phyloP scores from a whole-genome alignment of 768 basidiomycete species.

The Trametes villosa region DNA sequence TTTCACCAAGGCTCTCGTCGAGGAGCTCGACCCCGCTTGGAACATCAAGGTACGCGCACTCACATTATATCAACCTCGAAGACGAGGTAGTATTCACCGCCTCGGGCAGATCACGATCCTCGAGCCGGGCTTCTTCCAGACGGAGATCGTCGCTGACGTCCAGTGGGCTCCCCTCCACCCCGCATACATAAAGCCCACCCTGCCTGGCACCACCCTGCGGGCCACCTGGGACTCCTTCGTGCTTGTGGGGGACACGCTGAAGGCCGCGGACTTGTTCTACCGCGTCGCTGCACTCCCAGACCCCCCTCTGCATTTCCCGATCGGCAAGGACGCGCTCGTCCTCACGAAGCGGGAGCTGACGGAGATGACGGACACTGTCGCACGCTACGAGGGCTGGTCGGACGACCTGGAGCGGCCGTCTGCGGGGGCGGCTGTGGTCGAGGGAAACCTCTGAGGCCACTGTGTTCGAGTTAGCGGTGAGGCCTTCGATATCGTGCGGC shows the following conservation, averaged over 20 bases:
- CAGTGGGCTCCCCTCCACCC: conserved; percentile 8
- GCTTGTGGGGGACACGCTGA: not conserved
- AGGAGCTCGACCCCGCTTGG: conserved; percentile 42
- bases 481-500: too few relatives aligned
- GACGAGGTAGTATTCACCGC: not conserved
- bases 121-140: conserved; percentile 23
- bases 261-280: conserved; percentile 26
- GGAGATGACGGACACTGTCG: conserved; percentile 6
- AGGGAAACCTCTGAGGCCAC: too few relatives aligned
- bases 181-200: conserved; percentile 6
- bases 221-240: not conserved
- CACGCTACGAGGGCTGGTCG: conserved; percentile 6
- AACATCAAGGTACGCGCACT: conserved; percentile 40
- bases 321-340: conserved; percentile 19
- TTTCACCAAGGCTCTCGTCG: conserved; percentile 29
- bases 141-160: not conserved
- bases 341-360: conserved; percentile 1
- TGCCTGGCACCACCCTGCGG: not conserved
- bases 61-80: not conserved
- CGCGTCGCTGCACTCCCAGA: conserved; percentile 19
- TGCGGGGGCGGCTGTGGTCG: too few relatives aligned
- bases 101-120: conserved; percentile 25
- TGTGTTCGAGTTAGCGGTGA: too few relatives aligned
- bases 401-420: too few relatives aligned
- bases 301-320: conserved; percentile 24